Base-by-base conservation (phyloP, 176 grass and related monocot species). In the Musa acuminata region DNA sequence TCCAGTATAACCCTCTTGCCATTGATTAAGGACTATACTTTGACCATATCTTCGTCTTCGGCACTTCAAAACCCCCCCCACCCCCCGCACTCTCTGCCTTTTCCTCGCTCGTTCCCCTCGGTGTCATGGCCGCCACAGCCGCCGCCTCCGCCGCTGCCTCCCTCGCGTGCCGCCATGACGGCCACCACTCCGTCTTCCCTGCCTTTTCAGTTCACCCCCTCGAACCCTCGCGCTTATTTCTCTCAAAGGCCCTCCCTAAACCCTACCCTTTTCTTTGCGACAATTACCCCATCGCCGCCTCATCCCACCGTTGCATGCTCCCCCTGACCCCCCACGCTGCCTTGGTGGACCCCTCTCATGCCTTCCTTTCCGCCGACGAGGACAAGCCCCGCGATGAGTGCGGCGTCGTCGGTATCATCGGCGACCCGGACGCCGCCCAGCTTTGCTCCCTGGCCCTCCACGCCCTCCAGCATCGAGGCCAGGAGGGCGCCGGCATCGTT, bases 331-430 rank as follows among this genome's bases (percentile, higher is more conserved):
- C 71, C 78, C 43, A 68, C 57, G 48, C 20, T 62, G 83, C 74
- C 51, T 69, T 0, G 26, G 8, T 57, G 8, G 80, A 85, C 59
- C 27, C 35, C 35, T 43, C 35, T 43, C 48, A 67, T 74, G 55
- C 51, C 79, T 76, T 60, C 81, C 83, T 11, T 92, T 87, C 51
- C 58, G 74, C 79, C 67, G 0, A 74, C 9, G 82, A 85, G 0
- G 94, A 93, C 75, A 89, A 98, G 72, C 94, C 94, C 8, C 90
- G 94, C 23, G 90, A 93, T 76, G 94, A 98, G 94, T 93, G 94
- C 74, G 86, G 94, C 73, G 90, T 98, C 51, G 81, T 98, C 73
- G 87, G 88, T 16, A 84, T 98, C 26, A 85, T 98, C 12, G 90
- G 94, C 0, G 94, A 98, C 75, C 86, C 84, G 9, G 86, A 93